phyloP scores from a whole-genome alignment of 1,284 basidiomycete species.

The Ceratobasidium sp. region DNA sequence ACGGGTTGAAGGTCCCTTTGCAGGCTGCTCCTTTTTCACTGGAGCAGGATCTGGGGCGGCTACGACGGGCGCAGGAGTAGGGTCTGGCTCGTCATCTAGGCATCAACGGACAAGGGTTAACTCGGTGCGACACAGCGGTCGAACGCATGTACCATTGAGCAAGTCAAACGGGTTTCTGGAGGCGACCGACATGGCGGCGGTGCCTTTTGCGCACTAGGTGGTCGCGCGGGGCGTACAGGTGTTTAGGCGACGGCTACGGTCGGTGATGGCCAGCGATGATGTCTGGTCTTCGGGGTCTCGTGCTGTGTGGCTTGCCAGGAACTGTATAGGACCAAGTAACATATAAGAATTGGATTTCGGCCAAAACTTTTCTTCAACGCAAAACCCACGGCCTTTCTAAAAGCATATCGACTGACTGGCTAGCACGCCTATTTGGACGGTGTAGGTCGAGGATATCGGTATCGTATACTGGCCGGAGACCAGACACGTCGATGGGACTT shows the following conservation, averaged over 20 bases:
- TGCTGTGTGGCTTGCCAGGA: slow-evolving; percentile 28
- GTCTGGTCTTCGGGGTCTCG: slow-evolving; percentile 39
- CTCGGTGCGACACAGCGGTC: background rate
- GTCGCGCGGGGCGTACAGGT: slow-evolving; percentile 38
- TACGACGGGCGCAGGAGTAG: slow-evolving; percentile 49
- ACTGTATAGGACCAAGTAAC: slow-evolving; percentile 26
- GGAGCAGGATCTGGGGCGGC: slow-evolving; percentile 58
- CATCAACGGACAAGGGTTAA: slow-evolving; percentile 38
- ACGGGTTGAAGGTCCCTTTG: slow-evolving; percentile 70
- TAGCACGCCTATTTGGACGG: slow-evolving; percentile 72
- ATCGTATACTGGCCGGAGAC: slow-evolving; percentile 84
- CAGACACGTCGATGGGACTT: slow-evolving; percentile 75
- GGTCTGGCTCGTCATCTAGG: slow-evolving; percentile 60
- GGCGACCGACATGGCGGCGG: slow-evolving; percentile 86
- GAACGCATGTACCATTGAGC: slow-evolving; percentile 69
- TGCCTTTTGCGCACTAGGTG: slow-evolving; percentile 59
- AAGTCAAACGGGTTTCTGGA: slow-evolving; percentile 83
- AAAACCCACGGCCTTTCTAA: slow-evolving; percentile 70
- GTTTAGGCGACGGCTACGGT: slow-evolving; percentile 28
- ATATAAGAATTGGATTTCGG: slow-evolving; percentile 37
- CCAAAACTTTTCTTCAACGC: slow-evolving; percentile 58
- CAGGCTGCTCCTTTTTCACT: slow-evolving; percentile 53
- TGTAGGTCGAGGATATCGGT: slow-evolving; percentile 83
- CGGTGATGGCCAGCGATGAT: slow-evolving; percentile 36
- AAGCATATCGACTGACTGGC: slow-evolving; percentile 87